phyloP scores from a whole-genome alignment of 495 filamentous ascomycete species.

The Penicillium canescens region DNA sequence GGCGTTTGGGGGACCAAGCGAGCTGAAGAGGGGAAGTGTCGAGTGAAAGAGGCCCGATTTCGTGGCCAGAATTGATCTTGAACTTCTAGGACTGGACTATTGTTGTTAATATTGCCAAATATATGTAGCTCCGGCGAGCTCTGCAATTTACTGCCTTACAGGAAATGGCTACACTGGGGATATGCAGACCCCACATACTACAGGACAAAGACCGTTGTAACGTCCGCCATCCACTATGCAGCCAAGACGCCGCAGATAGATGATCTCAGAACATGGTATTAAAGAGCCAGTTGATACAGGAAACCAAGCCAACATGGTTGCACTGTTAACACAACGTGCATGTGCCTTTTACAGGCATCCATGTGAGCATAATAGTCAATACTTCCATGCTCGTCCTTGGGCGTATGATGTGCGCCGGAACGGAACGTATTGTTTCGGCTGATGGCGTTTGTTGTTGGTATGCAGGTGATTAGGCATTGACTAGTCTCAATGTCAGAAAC shows the following conservation, averaged over 20 bases:
- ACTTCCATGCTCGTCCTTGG: neutral
- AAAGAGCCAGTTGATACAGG: neutral
- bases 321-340: neutral
- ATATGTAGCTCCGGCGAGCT: too few species aligned
- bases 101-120: too few species aligned
- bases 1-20: neutral
- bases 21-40: neutral
- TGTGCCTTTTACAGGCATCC: neutral
- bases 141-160: too few species aligned
- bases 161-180: too few species aligned
- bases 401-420: neutral
- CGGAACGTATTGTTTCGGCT: neutral
- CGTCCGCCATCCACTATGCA: neutral
- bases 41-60: too few species aligned
- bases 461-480: neutral
- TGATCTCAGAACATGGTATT: slow-evolving; percentile 6
- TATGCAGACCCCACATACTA: too few species aligned
- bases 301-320: neutral
- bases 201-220: too few species aligned
- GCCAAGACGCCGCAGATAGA: neutral
- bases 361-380: neutral
- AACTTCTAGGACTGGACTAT: too few species aligned
- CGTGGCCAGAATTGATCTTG: too few species aligned
- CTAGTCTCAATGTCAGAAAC: neutral
- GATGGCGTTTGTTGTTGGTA: neutral